Evolutionary conservation across 2,329 filamentous ascomycete genomes (phyloP).

Genomic region (Plectosphaerella cucumerina): DNA sequence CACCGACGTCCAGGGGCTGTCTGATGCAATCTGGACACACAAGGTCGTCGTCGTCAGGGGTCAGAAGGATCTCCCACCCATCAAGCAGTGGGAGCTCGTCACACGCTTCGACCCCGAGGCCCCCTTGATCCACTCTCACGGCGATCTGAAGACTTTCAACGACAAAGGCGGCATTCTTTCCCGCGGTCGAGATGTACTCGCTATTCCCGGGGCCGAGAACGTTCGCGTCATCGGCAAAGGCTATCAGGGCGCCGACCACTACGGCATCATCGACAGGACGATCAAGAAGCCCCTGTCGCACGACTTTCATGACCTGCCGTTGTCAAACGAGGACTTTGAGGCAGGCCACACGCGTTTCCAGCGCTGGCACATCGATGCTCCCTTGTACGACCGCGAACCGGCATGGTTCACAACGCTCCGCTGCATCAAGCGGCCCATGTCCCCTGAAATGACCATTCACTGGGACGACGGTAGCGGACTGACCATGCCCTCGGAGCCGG

Average conservation of each 20-base stretch:
- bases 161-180: conserved; percentile 33
- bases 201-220: conserved; percentile 37
- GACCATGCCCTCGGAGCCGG: conserved; percentile 35
- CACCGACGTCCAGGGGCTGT: conserved; percentile 28
- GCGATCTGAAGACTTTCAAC: conserved; percentile 34
- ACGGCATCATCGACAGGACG: conserved; percentile 32
- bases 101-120: conserved; percentile 36
- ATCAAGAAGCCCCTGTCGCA: conserved; percentile 24
- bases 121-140: conserved; percentile 35
- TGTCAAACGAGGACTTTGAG: conserved; percentile 28
- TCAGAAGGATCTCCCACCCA: conserved; percentile 32
- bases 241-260: conserved; percentile 38
- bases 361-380: conserved; percentile 44
- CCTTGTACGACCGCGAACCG: conserved; percentile 34
- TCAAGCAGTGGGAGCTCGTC: conserved; percentile 41
- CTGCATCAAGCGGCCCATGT: conserved; percentile 30
- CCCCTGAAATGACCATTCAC: conserved; percentile 29
- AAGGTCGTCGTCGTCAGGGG: conserved; percentile 38
- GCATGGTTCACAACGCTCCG: conserved; percentile 38
- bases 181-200: conserved; percentile 22
- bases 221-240: conserved; percentile 41
- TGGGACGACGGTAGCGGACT: conserved; percentile 36
- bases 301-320: conserved; percentile 29
- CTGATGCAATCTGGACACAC: conserved; percentile 37
- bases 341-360: conserved; percentile 40